Percentiles rank a stretch among this genome's conserved stretches.
These are phyloP conservation scores for Phaeosphaeriaceae sp. DNA, from an alignment of 2,329 filamentous ascomycete species.

Conservation along the genomic window DNA sequence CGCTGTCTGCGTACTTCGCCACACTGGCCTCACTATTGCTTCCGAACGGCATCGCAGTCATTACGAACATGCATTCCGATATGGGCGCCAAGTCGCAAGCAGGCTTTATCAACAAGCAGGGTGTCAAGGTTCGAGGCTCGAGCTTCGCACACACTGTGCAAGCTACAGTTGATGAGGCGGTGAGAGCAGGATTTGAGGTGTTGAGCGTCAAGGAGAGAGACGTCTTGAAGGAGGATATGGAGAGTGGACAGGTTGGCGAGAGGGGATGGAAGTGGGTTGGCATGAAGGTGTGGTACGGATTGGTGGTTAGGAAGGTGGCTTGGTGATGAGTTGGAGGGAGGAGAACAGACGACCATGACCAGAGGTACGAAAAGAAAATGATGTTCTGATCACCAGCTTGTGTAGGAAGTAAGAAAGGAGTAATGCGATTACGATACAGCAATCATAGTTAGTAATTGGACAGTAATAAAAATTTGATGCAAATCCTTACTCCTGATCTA, in stretches of 20 bases:
- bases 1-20: conserved; percentile 59
- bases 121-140: conserved; percentile 63
- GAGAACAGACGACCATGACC: background rate
- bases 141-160: conserved; percentile 64
- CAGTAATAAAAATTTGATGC: too few species aligned
- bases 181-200: conserved; percentile 39
- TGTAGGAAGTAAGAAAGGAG: background rate
- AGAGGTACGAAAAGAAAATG: background rate
- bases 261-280: conserved; percentile 52
- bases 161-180: conserved; percentile 61
- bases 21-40: conserved; percentile 53
- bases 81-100: conserved; percentile 68
- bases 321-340: background rate
- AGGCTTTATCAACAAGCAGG: conserved; percentile 64
- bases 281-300: conserved; percentile 48
- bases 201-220: conserved; percentile 35
- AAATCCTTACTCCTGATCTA: too few species aligned
- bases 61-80: conserved; percentile 74
- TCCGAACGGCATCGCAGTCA: conserved; percentile 58
- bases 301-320: conserved; percentile 36
- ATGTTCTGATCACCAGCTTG: background rate
- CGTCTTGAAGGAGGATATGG: conserved; percentile 39
- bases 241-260: conserved; percentile 35
- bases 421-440: too few species aligned
- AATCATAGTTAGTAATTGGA: too few species aligned